phyloP scores from a whole-genome alignment of 2,329 filamentous ascomycete genomes.

The Arthrobotrys conoides region DNA sequence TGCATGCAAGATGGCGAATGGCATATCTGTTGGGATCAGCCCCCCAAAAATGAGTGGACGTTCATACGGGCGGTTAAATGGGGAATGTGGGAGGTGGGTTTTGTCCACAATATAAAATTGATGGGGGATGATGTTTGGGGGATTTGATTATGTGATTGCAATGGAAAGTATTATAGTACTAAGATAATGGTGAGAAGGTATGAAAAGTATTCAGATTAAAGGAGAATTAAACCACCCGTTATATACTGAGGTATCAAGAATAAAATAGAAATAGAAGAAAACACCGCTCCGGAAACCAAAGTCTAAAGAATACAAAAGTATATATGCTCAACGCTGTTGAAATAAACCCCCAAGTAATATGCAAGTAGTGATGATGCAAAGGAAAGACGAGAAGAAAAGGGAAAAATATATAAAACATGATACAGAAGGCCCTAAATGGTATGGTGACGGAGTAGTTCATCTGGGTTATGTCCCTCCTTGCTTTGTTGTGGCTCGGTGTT shows the following conservation, averaged over 20 bases:
- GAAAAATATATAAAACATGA: neutral
- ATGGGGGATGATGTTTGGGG: neutral
- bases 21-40: neutral
- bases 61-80: neutral
- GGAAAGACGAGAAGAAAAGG: neutral
- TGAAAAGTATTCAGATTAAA: neutral
- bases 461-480: neutral
- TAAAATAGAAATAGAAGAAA: neutral
- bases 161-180: no score
- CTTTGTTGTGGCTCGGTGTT: neutral
- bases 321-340: neutral
- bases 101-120: neutral
- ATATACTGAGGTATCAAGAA: slow-evolving; percentile 15
- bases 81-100: neutral
- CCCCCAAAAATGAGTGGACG: neutral
- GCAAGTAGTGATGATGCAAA: neutral
- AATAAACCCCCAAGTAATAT: slow-evolving; percentile 6
- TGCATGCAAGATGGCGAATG: slow-evolving; percentile 14
- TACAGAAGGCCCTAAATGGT: neutral
- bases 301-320: slow-evolving; percentile 16
- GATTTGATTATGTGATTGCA: neutral
- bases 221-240: slow-evolving; percentile 19
- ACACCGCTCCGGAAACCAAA: slow-evolving; percentile 9
- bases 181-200: neutral
- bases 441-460: no score